Conservation (phyloP, 139 green algal genomes). For the Desmodesmus armatus region DNA sequence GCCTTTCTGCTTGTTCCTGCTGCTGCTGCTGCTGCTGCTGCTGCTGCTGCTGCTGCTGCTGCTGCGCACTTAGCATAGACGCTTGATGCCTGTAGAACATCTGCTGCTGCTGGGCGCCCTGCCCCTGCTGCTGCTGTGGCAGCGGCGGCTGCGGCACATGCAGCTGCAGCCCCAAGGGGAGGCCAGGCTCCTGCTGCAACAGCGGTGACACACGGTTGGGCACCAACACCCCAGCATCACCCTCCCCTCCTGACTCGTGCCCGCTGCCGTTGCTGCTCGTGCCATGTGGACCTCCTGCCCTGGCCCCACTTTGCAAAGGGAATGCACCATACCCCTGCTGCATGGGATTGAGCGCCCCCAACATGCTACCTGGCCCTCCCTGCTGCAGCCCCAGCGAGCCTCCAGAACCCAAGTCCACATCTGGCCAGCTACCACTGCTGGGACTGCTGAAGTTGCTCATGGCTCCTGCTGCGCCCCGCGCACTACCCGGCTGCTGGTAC, state of each 20-base stretch:
- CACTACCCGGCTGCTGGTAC: background rate
- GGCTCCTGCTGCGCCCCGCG: background rate
- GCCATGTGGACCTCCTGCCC: background rate
- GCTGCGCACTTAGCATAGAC: background rate
- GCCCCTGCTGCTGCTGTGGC: background rate
- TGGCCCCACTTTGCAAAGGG: too few relatives aligned
- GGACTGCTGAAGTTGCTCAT: conserved; percentile 11
- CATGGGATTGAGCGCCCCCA: too few relatives aligned
- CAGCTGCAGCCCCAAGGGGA: conserved; percentile 21
- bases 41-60: background rate
- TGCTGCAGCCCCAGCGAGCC: background rate
- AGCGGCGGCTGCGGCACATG: background rate
- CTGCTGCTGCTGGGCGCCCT: too few relatives aligned
- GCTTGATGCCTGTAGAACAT: background rate
- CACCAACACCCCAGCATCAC: background rate
- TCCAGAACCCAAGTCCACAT: conserved; percentile 28
- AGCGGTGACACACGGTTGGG: background rate
- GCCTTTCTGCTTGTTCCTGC: background rate
- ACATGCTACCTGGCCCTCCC: too few relatives aligned
- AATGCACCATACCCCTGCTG: too few relatives aligned
- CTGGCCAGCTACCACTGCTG: conserved; percentile 24
- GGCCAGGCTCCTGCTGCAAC: conserved; percentile 1
- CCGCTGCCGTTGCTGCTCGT: background rate
- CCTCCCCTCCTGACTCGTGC: background rate
- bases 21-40: conserved; percentile 28